Evolutionary conservation across 352 stramenopile species (phyloP), one percentile per base, ranked within the genome.

Genomic region (Globisporangium paroecandrum): DNA sequence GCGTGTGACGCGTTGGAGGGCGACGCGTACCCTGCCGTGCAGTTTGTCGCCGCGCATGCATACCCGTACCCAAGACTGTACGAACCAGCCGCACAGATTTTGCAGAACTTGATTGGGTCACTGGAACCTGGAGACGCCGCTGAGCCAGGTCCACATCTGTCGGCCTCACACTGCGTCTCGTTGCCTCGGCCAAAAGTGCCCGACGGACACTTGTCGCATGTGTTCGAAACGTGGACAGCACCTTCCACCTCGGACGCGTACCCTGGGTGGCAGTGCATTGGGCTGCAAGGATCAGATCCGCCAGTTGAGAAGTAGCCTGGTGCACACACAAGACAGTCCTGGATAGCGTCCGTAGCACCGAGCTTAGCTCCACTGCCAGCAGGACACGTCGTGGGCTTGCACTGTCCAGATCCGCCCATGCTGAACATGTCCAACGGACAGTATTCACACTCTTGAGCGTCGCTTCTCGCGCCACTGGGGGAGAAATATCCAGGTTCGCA

Each of bases 341-440:
- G 54, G 41, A n/a, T 24, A 0, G 76, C 22, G 2, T 77, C 68
- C 3, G 59, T 72, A 2, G 75, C 78, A 18, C 69, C 74, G 4
- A 65, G 72, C 3, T 68, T 70, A 0, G 76, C 73, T n/a, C 72
- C 71, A 9, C 66, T 79, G 22, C 78, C 78, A 13, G 74, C 22
- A 13, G 74, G 68, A 61, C 78, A 86, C 27, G 72, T 47, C 12
- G 73, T 79, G 1, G 72, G 72, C 36, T 82, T 62, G 65, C 78
- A 86, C 58, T 78, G 76, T 2, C 27, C 49, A 4, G 69, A 66
- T 15, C 78, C 76, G 27, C 78, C 78, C 3, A 70, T 70, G 41
- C 68, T 77, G 67, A 69, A 86, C 55, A 73, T 76, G 1, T 76
- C 78, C 1, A 81, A 46, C 2, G 74, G 66, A 54, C 76, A 86